phyloP scores from a whole-genome alignment of 164 flowering plant species.

The Paratinospora sagittata region DNA sequence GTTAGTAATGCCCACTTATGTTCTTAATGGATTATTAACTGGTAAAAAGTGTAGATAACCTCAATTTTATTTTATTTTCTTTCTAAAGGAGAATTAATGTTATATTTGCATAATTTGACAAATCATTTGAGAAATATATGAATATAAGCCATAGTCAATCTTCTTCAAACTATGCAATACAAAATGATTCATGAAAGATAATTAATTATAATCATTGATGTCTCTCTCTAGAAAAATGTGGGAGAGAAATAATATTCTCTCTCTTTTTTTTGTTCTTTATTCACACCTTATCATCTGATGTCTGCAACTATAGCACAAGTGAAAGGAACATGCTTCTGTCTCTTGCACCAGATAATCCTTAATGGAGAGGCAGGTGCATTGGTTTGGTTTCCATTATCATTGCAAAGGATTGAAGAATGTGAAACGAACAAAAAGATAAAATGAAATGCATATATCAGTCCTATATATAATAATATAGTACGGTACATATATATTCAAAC shows the following conservation, averaged over 20 bases:
- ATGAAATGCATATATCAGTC: neutral
- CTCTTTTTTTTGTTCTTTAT: too few species aligned
- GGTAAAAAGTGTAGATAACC: neutral
- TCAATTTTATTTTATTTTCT: too few species aligned
- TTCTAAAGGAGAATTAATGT: too few species aligned
- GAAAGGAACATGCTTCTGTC: neutral
- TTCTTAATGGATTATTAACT: too few species aligned
- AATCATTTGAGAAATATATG: too few species aligned
- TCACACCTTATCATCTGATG: neutral
- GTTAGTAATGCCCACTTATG: too few species aligned
- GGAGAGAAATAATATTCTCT: too few species aligned
- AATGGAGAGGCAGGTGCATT: neutral
- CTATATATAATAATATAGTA: neutral
- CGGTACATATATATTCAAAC: neutral
- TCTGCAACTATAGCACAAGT: neutral
- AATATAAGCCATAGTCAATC: too few species aligned
- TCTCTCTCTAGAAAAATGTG: too few species aligned
- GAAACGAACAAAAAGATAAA: neutral
- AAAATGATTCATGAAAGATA: neutral
- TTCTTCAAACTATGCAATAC: too few species aligned
- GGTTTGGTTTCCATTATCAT: neutral
- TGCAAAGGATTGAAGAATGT: neutral
- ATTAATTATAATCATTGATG: too few species aligned
- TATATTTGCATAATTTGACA: too few species aligned
- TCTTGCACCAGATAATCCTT: neutral